A percentile compares a stretch with the other conserved stretches of the same genome.
Conservation (phyloP, 2,329 filamentous ascomycete species). For the Diaporthe ilicicola region DNA sequence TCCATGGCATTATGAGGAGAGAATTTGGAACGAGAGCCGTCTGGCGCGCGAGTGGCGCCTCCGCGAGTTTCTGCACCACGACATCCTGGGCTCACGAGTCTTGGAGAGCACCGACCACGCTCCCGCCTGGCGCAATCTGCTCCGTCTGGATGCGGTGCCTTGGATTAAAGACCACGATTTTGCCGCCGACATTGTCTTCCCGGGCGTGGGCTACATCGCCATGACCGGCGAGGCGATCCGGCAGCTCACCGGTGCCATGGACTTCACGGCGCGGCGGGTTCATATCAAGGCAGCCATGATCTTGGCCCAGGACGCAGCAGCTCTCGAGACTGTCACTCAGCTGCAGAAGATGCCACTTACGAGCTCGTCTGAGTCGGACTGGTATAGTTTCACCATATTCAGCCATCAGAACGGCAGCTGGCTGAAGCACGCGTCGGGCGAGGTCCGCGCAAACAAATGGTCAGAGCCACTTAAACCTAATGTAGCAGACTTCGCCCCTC, state of each 20-base stretch:
- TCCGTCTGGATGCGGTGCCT: constrained; percentile 39
- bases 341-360: background rate
- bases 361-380: background rate
- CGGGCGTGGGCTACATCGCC: constrained; percentile 30
- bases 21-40: constrained; percentile 41
- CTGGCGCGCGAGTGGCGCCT: constrained; percentile 42
- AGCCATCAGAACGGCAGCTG: constrained; percentile 7
- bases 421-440: background rate
- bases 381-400: background rate
- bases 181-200: constrained; percentile 37
- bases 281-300: constrained; percentile 15
- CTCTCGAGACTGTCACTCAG: background rate
- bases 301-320: background rate
- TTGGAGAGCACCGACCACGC: constrained; percentile 28
- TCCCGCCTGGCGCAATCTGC: constrained; percentile 31
- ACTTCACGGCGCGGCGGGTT: background rate
- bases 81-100: constrained; percentile 34
- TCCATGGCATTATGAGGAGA: constrained; percentile 24
- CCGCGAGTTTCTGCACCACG: constrained; percentile 36
- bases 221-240: constrained; percentile 35
- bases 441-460: background rate
- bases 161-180: constrained; percentile 44
- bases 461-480: background rate
- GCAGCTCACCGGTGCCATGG: constrained; percentile 27
- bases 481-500: background rate